Base-by-base conservation (phyloP, 2,329 filamentous ascomycete species). In the Xylariaceae sp. region DNA sequence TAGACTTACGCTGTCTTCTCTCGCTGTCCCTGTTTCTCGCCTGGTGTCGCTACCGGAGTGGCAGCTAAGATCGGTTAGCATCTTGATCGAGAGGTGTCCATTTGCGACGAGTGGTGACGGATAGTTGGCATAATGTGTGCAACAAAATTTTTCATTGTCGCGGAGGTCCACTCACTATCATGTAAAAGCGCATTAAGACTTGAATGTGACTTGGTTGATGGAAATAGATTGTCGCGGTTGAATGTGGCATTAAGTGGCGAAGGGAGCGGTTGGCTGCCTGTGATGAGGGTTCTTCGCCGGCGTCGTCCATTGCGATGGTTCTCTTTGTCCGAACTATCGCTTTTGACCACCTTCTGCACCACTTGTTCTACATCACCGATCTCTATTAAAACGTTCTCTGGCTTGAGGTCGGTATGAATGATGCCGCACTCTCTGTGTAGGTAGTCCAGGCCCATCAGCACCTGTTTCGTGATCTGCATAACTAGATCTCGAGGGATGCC, bases 351-450 rank as follows among this genome's bases (percentile, higher is more conserved):
- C 56, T 90, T 92, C 75, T 96, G 93, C 53, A 99, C 94, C 59
- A 97, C 97, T 73, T 97, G 91, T 77, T 99, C 94, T 43, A 99
- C 94, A 66, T 99, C 94, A 62, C 94, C 94, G 68, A 99, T 97
- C 75, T 99, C 94, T 70, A 99, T 97, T 61, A 99, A 80, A 26
- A 99, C 94, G 69, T 99, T 99, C 72, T 99, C 94, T 41, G 94
- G 94, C 74, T 99, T 97, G 64, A 97, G 77, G 70, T 97, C 93
- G 56, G 94, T 97, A 74, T 99, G 94, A 68, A 99, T 97, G 75
- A 99, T 97, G 69, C 94, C 94, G 74, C 94, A 99, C 75, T 99
- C 93, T 66, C 94, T 87, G 73, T 99, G 94, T 32, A 99, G 82
- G 71, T 97, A 97, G 73, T 99, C 94, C 59, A 99, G 81, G 33